Evolutionary conservation across 345 rosid genomes (phyloP).

Genomic region (Erysimum cheiranthoides): DNA sequence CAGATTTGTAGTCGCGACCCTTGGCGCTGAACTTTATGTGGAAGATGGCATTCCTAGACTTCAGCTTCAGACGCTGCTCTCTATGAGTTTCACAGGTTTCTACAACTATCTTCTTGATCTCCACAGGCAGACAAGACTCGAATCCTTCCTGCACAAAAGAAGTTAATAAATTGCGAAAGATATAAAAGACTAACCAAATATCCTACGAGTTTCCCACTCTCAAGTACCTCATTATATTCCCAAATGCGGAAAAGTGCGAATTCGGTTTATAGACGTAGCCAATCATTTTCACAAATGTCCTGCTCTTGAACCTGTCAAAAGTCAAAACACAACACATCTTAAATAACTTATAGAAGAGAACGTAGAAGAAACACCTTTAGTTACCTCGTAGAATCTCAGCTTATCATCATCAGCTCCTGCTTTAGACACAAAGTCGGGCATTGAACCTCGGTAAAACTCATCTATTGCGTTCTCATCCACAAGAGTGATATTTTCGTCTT

Average conservation of each 20-base stretch:
- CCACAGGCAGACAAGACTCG: not conserved
- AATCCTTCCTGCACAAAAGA: not conserved
- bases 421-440: not conserved
- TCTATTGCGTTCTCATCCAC: not conserved
- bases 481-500: not conserved
- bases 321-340: not conserved
- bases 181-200: not conserved
- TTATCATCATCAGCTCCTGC: not conserved
- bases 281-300: constrained; percentile 16
- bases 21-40: constrained; percentile 13
- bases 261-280: constrained; percentile 15
- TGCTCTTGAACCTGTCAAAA: constrained; percentile 4
- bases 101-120: constrained; percentile 14
- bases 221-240: not conserved
- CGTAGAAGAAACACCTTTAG: not conserved
- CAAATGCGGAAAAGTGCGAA: not conserved
- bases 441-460: not conserved
- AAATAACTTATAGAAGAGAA: not conserved
- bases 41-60: constrained; percentile 27
- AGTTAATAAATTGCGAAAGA: not conserved
- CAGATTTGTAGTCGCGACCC: not conserved
- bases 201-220: not conserved
- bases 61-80: not conserved
- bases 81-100: constrained; percentile 14
- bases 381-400: constrained; percentile 26